Conservation (phyloP, 75 land plant genomes). For the Adiantum capillusveneris region DNA sequence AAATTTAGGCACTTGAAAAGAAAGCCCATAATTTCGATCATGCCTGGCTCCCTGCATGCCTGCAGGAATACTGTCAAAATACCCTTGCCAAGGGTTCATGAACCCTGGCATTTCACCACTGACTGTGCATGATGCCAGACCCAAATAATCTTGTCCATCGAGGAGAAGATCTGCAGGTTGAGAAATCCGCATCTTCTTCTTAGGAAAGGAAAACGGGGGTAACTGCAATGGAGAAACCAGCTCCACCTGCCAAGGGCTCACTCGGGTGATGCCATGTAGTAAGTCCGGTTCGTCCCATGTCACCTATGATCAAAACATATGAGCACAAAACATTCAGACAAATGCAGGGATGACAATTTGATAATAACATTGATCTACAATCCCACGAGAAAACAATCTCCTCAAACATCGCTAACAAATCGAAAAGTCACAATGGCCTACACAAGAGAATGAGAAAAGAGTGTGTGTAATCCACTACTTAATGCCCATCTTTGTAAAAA, state of each 20-base stretch:
- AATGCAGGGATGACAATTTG: too few species aligned
- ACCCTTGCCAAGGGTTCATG: slow-evolving; percentile 47
- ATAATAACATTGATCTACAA: too few species aligned
- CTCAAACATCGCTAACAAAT: too few species aligned
- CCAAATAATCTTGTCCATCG: slow-evolving; percentile 29
- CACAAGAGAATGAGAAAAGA: too few species aligned
- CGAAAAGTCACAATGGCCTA: too few species aligned
- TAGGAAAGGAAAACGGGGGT: slow-evolving; percentile 54
- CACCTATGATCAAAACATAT: slow-evolving; percentile 37
- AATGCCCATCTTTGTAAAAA: too few species aligned
- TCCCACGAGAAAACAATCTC: too few species aligned
- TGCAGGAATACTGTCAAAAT: slow-evolving; percentile 66
- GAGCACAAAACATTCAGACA: too few species aligned
- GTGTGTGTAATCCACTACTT: too few species aligned
- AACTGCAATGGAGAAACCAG: slow-evolving; percentile 66
- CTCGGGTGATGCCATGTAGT: slow-evolving; percentile 80
- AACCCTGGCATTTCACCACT: slow-evolving; percentile 44
- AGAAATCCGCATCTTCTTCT: slow-evolving; percentile 42
- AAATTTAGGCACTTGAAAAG: slow-evolving; percentile 41
- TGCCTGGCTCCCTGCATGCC: slow-evolving; percentile 99
- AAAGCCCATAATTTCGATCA: slow-evolving; percentile 58
- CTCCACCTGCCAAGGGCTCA: slow-evolving; percentile 93
- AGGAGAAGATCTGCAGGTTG: slow-evolving; percentile 40
- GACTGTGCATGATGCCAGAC: slow-evolving; percentile 32
- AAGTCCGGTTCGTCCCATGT: slow-evolving; percentile 95